Percentiles rank a stretch among this genome's conserved stretches.
Evolutionary conservation across 140 eudicot species (phyloP).

Genomic region (Cichorium intybus): DNA sequence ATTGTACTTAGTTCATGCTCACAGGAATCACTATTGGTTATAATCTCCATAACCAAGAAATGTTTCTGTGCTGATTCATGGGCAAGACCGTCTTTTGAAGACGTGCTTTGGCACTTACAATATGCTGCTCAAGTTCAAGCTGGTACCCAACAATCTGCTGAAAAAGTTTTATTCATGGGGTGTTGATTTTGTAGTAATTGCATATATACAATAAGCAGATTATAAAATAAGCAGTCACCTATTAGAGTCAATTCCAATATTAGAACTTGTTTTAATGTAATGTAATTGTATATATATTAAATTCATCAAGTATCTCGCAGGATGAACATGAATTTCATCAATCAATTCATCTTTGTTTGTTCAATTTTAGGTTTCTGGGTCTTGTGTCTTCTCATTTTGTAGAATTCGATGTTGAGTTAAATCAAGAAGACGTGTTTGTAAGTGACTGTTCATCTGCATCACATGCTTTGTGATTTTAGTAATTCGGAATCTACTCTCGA

Average conservation of each 20-base stretch:
- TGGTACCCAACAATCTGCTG: slow-evolving; percentile 20
- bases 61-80: slow-evolving; percentile 53
- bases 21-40: slow-evolving; percentile 52
- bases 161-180: slow-evolving; percentile 25
- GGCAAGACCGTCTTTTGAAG: slow-evolving; percentile 69
- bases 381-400: slow-evolving; percentile 5
- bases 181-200: slow-evolving; percentile 24
- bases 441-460: slow-evolving; percentile 37
- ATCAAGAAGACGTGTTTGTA: slow-evolving; percentile 33
- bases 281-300: slow-evolving; percentile 18
- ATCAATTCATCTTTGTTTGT: too few species aligned
- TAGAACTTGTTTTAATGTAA: background rate
- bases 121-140: slow-evolving; percentile 72
- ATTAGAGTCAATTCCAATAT: background rate
- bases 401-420: slow-evolving; percentile 27
- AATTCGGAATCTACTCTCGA: slow-evolving; percentile 28
- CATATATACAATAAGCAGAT: slow-evolving; percentile 25
- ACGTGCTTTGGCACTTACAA: slow-evolving; percentile 72
- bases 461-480: slow-evolving; percentile 41
- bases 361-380: background rate
- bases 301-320: too few species aligned
- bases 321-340: too few species aligned
- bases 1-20: slow-evolving; percentile 50
- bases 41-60: slow-evolving; percentile 55
- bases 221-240: slow-evolving; percentile 12